Evolutionary conservation across 306 rosid species (phyloP).

Genomic region (Medicago ruthenica): DNA sequence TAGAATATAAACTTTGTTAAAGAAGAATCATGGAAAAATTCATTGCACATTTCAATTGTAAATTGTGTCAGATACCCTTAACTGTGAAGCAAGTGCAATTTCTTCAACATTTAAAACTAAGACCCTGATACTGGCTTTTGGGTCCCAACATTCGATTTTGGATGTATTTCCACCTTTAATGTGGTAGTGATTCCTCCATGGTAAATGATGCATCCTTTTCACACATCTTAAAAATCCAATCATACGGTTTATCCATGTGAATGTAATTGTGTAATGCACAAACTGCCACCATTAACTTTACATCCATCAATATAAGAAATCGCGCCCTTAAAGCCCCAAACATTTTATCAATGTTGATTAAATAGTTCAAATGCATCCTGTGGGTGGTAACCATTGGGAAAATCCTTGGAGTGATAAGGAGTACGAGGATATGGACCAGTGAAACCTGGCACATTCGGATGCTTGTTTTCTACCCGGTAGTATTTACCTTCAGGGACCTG

Average conservation of each 20-base stretch:
- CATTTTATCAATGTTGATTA: conserved; percentile 65
- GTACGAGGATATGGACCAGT: conserved; percentile 68
- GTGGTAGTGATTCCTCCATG: conserved; percentile 60
- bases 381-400: conserved; percentile 68
- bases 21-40: conserved; percentile 53
- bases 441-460: conserved; percentile 83
- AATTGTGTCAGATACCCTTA: conserved; percentile 56
- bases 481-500: conserved; percentile 84
- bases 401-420: conserved; percentile 60
- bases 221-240: conserved; percentile 70
- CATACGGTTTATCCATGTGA: conserved; percentile 76
- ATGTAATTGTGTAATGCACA: conserved; percentile 86
- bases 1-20: conserved; percentile 33
- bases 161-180: conserved; percentile 47
- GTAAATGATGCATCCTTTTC: conserved; percentile 51
- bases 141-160: conserved; percentile 40
- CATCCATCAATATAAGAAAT: conserved; percentile 83
- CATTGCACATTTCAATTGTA: conserved; percentile 80
- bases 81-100: conserved; percentile 52
- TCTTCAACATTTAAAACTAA: conserved; percentile 56
- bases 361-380: conserved; percentile 75
- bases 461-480: conserved; percentile 78
- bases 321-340: conserved; percentile 74
- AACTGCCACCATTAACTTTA: conserved; percentile 80
- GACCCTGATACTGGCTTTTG: conserved; percentile 46